Evolutionary conservation across 805 yeast genomes (phyloP).

Genomic region (Naumovozyma baii): DNA sequence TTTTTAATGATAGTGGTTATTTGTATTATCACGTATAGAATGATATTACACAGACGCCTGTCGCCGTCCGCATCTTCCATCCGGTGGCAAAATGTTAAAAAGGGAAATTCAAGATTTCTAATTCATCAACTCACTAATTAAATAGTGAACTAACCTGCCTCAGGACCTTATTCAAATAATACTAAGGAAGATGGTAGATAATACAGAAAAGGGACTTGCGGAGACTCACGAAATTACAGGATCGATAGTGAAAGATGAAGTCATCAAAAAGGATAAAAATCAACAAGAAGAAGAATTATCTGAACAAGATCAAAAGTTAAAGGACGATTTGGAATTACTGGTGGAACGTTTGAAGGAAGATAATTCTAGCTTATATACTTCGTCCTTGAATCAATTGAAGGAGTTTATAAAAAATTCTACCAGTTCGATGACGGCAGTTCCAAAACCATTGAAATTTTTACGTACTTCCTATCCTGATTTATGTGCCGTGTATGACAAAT

Average conservation of each 20-base stretch:
- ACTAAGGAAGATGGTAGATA: constrained; percentile 2
- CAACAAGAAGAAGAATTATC: constrained; percentile 71
- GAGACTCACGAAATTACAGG: constrained; percentile 1
- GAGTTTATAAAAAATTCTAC: constrained; percentile 82
- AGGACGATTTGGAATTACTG: constrained; percentile 74
- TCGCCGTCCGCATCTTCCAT: neutral
- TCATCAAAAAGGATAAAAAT: constrained; percentile 19
- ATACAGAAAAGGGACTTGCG: constrained; percentile 2
- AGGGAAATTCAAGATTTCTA: neutral
- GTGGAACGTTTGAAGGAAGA: constrained; percentile 68
- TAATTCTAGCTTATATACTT: constrained; percentile 37
- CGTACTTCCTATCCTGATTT: constrained; percentile 77
- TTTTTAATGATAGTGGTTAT: too few species aligned
- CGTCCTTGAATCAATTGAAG: constrained; percentile 63
- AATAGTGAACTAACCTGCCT: neutral
- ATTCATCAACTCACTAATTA: neutral
- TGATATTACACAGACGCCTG: neutral
- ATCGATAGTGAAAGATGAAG: constrained; percentile 1
- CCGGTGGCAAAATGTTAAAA: neutral
- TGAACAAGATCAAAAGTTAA: constrained; percentile 86
- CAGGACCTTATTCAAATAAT: neutral
- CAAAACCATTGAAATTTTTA: constrained; percentile 92
- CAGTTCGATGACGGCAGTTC: constrained; percentile 98
- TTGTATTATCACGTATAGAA: too few species aligned
- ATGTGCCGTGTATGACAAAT: constrained; percentile 52